Conservation (phyloP, 78 protist genomes). For the Trichosphaerium sp. region DNA sequence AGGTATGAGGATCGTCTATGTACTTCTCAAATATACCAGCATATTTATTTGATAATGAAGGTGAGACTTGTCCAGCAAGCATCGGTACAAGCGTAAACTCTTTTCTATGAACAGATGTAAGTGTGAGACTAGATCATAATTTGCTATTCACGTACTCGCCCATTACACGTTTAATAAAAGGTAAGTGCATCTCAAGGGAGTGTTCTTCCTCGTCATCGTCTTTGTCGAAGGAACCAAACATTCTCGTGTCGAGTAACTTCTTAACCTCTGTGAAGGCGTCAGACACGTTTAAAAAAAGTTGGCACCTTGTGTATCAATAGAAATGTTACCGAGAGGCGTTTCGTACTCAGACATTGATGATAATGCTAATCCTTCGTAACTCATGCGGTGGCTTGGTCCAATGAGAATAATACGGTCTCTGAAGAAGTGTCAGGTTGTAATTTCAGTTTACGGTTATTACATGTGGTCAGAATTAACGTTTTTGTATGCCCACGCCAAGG, state of each 20-base stretch:
- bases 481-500: too few species aligned
- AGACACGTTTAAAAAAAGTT: background rate
- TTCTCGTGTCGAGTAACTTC: background rate
- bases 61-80: background rate
- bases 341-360: background rate
- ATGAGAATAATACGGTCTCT: too few species aligned
- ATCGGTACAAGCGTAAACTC: background rate
- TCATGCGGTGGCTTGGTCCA: too few species aligned
- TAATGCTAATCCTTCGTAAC: too few species aligned
- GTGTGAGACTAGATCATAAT: too few species aligned
- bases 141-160: too few species aligned
- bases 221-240: too few species aligned
- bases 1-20: conserved; percentile 2
- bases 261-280: background rate
- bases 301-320: background rate
- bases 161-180: background rate
- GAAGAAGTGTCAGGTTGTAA: too few species aligned
- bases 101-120: too few species aligned
- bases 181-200: conserved; percentile 14
- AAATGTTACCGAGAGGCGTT: background rate
- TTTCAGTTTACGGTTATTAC: too few species aligned
- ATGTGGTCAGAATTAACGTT: too few species aligned
- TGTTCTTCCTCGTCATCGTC: conserved; percentile 5
- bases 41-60: background rate
- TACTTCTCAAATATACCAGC: conserved; percentile 4